Percentiles rank a stretch among this genome's conserved stretches.
Conservation (phyloP, 2,329 filamentous ascomycete genomes). For the Ophiostoma sp. region DNA sequence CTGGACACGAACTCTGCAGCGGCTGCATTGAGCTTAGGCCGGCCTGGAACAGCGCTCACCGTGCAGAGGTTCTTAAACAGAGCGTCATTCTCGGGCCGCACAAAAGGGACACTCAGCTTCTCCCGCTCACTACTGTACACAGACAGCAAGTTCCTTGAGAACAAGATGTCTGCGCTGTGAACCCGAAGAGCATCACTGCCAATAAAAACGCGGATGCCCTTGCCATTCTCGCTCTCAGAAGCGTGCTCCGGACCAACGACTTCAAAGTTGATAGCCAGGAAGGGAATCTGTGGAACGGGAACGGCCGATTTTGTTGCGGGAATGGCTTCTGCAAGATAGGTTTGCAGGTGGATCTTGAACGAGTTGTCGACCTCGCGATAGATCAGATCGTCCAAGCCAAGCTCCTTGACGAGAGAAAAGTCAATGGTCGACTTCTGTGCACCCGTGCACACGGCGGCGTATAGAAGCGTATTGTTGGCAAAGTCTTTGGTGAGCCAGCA, state of each 20-base stretch:
- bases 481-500: slow-evolving; percentile 94
- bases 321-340: slow-evolving; percentile 90
- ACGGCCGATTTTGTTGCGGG: slow-evolving; percentile 70
- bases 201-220: slow-evolving; percentile 78
- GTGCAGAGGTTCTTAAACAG: slow-evolving; percentile 77
- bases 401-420: slow-evolving; percentile 68
- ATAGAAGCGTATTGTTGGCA: slow-evolving; percentile 83
- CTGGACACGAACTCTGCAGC: slow-evolving; percentile 48
- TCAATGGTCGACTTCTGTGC: slow-evolving; percentile 87
- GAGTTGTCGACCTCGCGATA: slow-evolving; percentile 65
- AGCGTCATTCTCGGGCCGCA: slow-evolving; percentile 83
- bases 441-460: slow-evolving; percentile 89
- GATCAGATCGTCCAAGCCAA: slow-evolving; percentile 68
- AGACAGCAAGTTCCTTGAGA: slow-evolving; percentile 87
- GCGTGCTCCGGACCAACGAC: slow-evolving; percentile 62
- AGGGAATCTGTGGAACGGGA: slow-evolving; percentile 76
- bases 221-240: slow-evolving; percentile 50
- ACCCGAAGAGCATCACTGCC: slow-evolving; percentile 84
- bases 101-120: slow-evolving; percentile 86
- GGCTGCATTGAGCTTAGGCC: slow-evolving; percentile 57
- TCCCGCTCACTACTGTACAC: slow-evolving; percentile 84
- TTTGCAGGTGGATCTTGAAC: slow-evolving; percentile 70
- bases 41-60: slow-evolving; percentile 54
- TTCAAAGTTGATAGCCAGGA: slow-evolving; percentile 76
- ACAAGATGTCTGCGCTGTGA: slow-evolving; percentile 85